phyloP scores from a whole-genome alignment of 768 basidiomycete species.

The Cystobasidium tubakii region DNA sequence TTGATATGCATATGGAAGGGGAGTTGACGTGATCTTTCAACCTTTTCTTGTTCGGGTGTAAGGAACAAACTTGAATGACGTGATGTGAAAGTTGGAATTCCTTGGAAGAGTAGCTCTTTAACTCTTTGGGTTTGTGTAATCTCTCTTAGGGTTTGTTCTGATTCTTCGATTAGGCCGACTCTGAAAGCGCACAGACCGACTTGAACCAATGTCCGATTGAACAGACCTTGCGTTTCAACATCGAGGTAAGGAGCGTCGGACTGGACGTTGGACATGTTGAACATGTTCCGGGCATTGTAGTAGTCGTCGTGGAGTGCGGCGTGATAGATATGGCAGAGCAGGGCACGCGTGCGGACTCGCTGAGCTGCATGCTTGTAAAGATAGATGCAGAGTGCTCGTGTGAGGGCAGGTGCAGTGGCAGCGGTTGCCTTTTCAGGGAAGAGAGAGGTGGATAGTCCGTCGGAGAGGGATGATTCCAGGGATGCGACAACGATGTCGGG shows the following conservation, averaged over 20 bases:
- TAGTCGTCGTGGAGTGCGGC: slow-evolving; percentile 94
- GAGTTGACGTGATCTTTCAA: slow-evolving; percentile 87
- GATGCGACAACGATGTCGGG: slow-evolving; percentile 88
- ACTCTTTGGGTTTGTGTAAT: slow-evolving; percentile 86
- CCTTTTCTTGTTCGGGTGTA: slow-evolving; percentile 91
- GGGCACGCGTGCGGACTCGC: slow-evolving; percentile 86
- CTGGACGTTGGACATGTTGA: slow-evolving; percentile 97
- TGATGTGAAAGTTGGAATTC: slow-evolving; percentile 66
- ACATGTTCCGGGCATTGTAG: slow-evolving; percentile 92
- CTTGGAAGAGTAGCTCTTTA: slow-evolving; percentile 93
- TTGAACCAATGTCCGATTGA: slow-evolving; percentile 95
- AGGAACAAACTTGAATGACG: slow-evolving; percentile 49
- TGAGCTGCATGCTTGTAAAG: slow-evolving; percentile 89
- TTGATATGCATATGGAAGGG: slow-evolving; percentile 99
- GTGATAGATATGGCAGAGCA: slow-evolving; percentile 96
- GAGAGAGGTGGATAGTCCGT: slow-evolving; percentile 53
- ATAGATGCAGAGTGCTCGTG: slow-evolving; percentile 81
- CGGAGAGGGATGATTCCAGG: slow-evolving; percentile 60
- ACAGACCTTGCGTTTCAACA: slow-evolving; percentile 92
- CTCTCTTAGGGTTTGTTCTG: slow-evolving; percentile 84
- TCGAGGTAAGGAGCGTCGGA: slow-evolving; percentile 94
- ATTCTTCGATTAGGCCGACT: slow-evolving; percentile 85
- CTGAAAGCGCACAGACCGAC: slow-evolving; percentile 96
- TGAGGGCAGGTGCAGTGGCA: slow-evolving; percentile 62
- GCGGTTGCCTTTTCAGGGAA: slow-evolving; percentile 21